Evolutionary conservation across 768 basidiomycete genomes (phyloP).

Genomic region (Termitomyces sp.): DNA sequence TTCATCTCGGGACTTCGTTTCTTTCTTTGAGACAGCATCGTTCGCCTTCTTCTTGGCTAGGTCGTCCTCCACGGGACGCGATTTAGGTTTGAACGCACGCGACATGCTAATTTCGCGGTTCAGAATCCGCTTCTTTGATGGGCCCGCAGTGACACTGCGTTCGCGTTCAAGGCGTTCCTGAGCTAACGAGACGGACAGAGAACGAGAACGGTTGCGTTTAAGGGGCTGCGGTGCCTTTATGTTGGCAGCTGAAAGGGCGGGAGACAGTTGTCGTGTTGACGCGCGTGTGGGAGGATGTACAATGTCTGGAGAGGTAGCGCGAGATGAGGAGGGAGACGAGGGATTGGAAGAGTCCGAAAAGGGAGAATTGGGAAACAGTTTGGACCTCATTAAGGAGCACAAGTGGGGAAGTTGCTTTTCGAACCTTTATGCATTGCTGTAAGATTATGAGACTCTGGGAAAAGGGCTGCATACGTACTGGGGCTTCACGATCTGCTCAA

Average conservation of each 20-base stretch:
- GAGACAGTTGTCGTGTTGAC: constrained; percentile 14
- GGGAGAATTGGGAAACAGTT: constrained; percentile 63
- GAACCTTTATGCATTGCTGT: constrained; percentile 41
- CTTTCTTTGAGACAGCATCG: constrained; percentile 2
- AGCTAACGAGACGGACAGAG: constrained; percentile 67
- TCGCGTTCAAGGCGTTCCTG: constrained; percentile 45
- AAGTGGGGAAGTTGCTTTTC: constrained; percentile 44
- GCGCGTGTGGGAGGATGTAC: background rate
- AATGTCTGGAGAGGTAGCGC: constrained; percentile 26
- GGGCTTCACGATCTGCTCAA: constrained; percentile 60
- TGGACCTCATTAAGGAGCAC: constrained; percentile 56
- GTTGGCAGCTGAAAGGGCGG: constrained; percentile 19
- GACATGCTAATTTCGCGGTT: constrained; percentile 78
- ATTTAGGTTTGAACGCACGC: constrained; percentile 51
- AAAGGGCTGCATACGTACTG: constrained; percentile 41
- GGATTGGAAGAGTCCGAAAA: constrained; percentile 56
- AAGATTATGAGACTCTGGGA: background rate
- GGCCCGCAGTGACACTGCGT: constrained; percentile 28
- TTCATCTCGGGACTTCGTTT: constrained; percentile 16
- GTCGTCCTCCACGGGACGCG: constrained; percentile 14
- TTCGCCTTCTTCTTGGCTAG: constrained; percentile 7
- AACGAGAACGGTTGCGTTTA: constrained; percentile 48
- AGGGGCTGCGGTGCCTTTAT: constrained; percentile 20
- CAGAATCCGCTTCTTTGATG: constrained; percentile 48
- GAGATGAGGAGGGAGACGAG: constrained; percentile 24